Percentiles rank a stretch among this genome's conserved stretches.
Evolutionary conservation across 1,284 basidiomycete genomes (phyloP).

Genomic region (Trichosporon coremiiforme): DNA sequence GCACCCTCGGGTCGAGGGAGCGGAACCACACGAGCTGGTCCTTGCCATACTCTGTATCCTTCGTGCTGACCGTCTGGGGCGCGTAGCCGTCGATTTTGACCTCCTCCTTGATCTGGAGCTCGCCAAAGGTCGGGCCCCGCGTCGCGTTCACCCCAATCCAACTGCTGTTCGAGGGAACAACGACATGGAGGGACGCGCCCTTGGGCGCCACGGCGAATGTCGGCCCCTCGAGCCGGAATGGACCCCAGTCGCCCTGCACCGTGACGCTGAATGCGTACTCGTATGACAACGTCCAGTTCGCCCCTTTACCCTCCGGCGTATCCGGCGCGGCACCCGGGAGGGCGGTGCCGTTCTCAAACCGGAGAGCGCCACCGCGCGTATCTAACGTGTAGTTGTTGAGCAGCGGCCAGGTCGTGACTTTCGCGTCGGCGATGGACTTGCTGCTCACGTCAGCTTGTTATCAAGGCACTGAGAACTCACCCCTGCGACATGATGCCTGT

Average conservation of each 20-base stretch:
- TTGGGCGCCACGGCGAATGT: background rate
- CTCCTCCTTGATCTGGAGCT: background rate
- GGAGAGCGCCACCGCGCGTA: background rate
- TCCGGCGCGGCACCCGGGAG: no score
- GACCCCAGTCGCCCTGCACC: background rate
- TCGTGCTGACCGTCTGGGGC: background rate
- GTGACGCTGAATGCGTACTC: background rate
- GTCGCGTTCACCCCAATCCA: conserved; percentile 8
- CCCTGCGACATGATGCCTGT: conserved; percentile 1
- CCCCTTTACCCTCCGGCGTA: no score
- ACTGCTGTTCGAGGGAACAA: background rate
- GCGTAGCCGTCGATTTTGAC: background rate
- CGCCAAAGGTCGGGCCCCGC: background rate
- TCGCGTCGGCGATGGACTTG: background rate
- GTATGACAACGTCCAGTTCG: conserved; percentile 1
- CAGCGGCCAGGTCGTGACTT: background rate
- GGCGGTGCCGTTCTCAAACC: background rate
- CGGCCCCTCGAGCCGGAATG: background rate
- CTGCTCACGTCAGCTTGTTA: background rate
- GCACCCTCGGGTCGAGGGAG: background rate
- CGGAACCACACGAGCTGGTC: conserved; percentile 17
- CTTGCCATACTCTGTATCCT: background rate
- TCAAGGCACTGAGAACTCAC: background rate
- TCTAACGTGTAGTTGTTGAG: background rate
- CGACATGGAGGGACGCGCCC: background rate